A percentile compares a stretch with the other conserved stretches of the same genome.
These are phyloP conservation scores for Schwanniomyces vanrijiae DNA, from an alignment of 805 yeast species.

Conservation along the genomic window DNA sequence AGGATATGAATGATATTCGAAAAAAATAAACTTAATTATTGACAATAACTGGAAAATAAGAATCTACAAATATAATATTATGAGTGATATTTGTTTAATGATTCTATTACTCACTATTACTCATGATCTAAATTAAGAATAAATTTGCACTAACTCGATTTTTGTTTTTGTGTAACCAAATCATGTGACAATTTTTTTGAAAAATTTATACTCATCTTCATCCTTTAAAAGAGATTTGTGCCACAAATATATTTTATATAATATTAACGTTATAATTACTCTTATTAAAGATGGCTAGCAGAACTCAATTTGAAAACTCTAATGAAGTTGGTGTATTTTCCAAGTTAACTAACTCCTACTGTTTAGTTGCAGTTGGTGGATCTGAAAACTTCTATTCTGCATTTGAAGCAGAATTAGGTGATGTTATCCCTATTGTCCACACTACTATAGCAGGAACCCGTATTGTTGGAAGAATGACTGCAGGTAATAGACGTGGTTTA, in stretches of 20 bases:
- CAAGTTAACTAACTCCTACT: slow-evolving; percentile 93
- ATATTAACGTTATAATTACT: not conserved
- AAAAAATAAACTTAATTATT: no score
- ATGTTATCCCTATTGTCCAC: slow-evolving; percentile 92
- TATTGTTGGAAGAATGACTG: slow-evolving; percentile 97
- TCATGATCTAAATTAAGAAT: no score
- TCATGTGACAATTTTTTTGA: slow-evolving; percentile 3
- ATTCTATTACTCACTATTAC: no score
- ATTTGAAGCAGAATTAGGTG: slow-evolving; percentile 96
- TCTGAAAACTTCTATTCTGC: slow-evolving; percentile 84
- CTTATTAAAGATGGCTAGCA: slow-evolving; percentile 37
- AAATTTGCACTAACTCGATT: no score
- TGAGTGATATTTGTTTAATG: no score
- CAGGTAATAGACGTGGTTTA: slow-evolving; percentile 96
- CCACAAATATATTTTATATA: not conserved
- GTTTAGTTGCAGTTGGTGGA: slow-evolving; percentile 96
- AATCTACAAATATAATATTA: no score
- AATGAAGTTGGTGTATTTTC: slow-evolving; percentile 86
- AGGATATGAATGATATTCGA: no score
- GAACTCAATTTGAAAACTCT: slow-evolving; percentile 51
- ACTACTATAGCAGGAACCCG: slow-evolving; percentile 98
- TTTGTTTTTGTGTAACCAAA: slow-evolving; percentile 2
- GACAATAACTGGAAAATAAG: no score
- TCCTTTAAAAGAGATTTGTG: not conserved
- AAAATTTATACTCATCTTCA: slow-evolving; percentile 4